Base-by-base conservation (phyloP, 2,329 filamentous ascomycete genomes). In the Aureobasidium sp. region DNA sequence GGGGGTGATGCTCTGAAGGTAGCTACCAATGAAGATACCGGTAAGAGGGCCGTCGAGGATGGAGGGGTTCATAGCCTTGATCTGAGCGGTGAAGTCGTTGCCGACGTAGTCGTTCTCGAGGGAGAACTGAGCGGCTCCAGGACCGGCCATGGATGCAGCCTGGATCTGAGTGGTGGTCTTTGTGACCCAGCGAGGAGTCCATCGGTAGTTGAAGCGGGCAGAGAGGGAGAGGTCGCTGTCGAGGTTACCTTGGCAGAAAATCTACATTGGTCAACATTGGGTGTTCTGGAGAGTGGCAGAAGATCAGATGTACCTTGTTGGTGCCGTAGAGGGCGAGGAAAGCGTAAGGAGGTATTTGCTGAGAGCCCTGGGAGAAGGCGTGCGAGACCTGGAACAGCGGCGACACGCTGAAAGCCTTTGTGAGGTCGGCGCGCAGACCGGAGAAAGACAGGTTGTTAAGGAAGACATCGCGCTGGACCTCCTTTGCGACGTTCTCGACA, bases 351-450 rank as follows among this genome's bases (percentile, higher is more conserved):
- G 92, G 92, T 75, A 96, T 82, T 68, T 89, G 87, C 78, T 96
- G 91, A 47, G 84, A 84, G 70, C 94, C 93, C 85, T 97, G 90
- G 62, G 93, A 88, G 76, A 99, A 94, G 70, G 94, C 90, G 80
- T 99, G 94, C 67, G 93, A 97, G 70, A 97, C 89, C 79, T 97
- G 93, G 83, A 99, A 99, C 68, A 97, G 81, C 63, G 94, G 94
- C 63, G 87, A 85, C 75, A 96, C 85, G 83, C 91, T 94, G 79
- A 97, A 96, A 73, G 91, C 87, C 83, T 97, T 97, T 74, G 91
- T 97, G 74, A 97, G 82, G 77, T 99, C 94, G 75, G 93, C 95
- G 74, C 93, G 90, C 76, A 99, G 84, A 71, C 94, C 94, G 48
- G 90, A 89, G 82, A 99, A 97, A 86, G 94, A 95, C 77, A 91